phyloP scores from a whole-genome alignment of 371 early-diverging fungal species.

The Synchytrium microbalum region DNA sequence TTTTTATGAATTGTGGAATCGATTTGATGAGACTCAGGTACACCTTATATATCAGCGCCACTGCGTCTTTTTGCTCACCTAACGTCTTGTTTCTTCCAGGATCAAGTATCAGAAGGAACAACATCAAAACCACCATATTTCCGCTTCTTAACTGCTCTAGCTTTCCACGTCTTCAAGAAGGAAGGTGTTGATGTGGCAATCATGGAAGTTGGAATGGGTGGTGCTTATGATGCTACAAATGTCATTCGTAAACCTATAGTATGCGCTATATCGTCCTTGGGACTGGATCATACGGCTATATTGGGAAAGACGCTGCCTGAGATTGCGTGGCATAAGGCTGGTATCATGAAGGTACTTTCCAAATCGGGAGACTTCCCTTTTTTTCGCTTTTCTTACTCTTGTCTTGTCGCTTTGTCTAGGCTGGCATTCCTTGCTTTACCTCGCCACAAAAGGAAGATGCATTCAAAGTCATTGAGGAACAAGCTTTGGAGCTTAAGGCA shows the following conservation, averaged over 20 bases:
- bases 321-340: slow-evolving; percentile 71
- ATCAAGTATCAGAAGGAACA: slow-evolving; percentile 81
- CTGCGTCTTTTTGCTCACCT: not conserved
- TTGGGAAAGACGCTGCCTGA: slow-evolving; percentile 55
- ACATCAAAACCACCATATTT: slow-evolving; percentile 83
- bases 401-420: no score
- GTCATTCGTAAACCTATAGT: slow-evolving; percentile 49
- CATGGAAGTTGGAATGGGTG: slow-evolving; percentile 79
- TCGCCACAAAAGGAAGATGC: slow-evolving; percentile 65
- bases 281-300: slow-evolving; percentile 62
- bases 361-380: not conserved
- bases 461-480: slow-evolving; percentile 53
- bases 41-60: slow-evolving; percentile 3
- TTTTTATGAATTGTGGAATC: slow-evolving; percentile 80
- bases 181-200: slow-evolving; percentile 56
- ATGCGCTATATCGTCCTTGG: slow-evolving; percentile 58
- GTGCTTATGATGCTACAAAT: slow-evolving; percentile 76
- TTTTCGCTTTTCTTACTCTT: no score
- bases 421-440: slow-evolving; percentile 57
- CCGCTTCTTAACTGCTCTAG: slow-evolving; percentile 54
- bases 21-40: slow-evolving; percentile 16
- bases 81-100: not conserved
- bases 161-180: slow-evolving; percentile 47
- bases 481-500: slow-evolving; percentile 60
- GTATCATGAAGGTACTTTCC: slow-evolving; percentile 51